These are phyloP conservation scores for Hansenula lynferdii DNA, from an alignment of 1,139 yeast species.

Conservation along the genomic window DNA sequence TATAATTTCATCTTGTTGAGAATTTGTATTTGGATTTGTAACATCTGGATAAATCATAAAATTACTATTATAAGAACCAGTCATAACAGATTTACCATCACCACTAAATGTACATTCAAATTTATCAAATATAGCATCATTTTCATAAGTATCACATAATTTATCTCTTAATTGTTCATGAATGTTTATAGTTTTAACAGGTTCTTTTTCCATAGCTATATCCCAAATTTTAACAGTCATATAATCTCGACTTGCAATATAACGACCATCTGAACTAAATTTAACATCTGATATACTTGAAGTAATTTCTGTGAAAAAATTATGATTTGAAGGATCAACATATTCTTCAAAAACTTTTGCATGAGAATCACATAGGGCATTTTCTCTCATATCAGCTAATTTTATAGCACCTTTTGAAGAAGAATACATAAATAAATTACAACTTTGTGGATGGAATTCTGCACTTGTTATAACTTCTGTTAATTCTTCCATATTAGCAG, in stretches of 20 bases:
- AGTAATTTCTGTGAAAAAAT: constrained; percentile 96
- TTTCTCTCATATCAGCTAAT: constrained; percentile 94
- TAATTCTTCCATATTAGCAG: constrained; percentile 97
- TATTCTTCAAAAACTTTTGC: constrained; percentile 90
- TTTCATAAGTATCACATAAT: constrained; percentile 95
- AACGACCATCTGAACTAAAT: constrained; percentile 88
- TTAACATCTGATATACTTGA: constrained; percentile 92
- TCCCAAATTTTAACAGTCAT: constrained; percentile 99
- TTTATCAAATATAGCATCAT: constrained; percentile 97
- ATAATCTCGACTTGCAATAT: constrained; percentile 93
- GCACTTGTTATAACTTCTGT: constrained; percentile 99
- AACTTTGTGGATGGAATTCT: constrained; percentile 90
- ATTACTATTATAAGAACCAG: constrained; percentile 96
- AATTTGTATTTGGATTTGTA: constrained; percentile 32
- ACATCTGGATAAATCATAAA: constrained; percentile 95
- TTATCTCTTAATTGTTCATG: constrained; percentile 94
- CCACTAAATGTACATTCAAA: constrained; percentile 96
- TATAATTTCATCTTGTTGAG: constrained; percentile 60
- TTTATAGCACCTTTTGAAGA: constrained; percentile 95
- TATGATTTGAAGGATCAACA: constrained; percentile 88
- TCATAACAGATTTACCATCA: constrained; percentile 88
- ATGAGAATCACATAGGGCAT: constrained; percentile 89
- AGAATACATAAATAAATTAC: constrained; percentile 96
- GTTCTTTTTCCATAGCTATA: constrained; percentile 93
- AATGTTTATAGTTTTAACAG: constrained; percentile 88